These are phyloP conservation scores for Turritis glabra DNA, from an alignment of 345 rosid genomes.

Conservation along the genomic window DNA sequence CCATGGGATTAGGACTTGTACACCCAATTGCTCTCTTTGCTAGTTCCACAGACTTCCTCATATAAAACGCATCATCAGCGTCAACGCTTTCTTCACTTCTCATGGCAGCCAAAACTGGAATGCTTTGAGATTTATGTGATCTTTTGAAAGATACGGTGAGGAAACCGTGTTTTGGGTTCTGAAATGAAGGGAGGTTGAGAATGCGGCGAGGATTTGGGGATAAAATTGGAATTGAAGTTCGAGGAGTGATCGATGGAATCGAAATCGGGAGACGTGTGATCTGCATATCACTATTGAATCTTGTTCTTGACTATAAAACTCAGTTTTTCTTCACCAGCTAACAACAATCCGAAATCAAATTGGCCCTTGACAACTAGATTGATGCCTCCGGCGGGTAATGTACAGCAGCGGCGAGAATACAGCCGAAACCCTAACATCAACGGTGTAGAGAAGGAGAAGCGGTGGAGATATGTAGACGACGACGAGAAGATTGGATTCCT, in stretches of 20 bases:
- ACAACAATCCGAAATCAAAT: not conserved
- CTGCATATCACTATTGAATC: constrained; percentile 31
- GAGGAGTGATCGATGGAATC: constrained; percentile 16
- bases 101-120: constrained; percentile 26
- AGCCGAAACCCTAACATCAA: constrained; percentile 4
- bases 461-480: not conserved
- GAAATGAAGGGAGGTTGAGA: constrained; percentile 1
- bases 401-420: not conserved
- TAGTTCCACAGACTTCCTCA: constrained; percentile 74
- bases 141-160: constrained; percentile 10
- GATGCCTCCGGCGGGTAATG: not conserved
- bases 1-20: constrained; percentile 97
- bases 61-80: constrained; percentile 60
- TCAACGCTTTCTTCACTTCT: constrained; percentile 36
- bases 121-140: constrained; percentile 27
- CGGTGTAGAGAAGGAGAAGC: not conserved
- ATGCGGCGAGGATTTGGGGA: constrained; percentile 25
- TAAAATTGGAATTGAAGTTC: not conserved
- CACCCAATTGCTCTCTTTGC: constrained; percentile 75
- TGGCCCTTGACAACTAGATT: not conserved
- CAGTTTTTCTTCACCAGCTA: constrained; percentile 7
- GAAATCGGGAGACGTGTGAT: constrained; percentile 14
- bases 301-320: not conserved
- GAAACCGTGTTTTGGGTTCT: not conserved
- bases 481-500: not conserved